Conservation (phyloP, 345 rosid genomes). For the Linum lewisii region DNA sequence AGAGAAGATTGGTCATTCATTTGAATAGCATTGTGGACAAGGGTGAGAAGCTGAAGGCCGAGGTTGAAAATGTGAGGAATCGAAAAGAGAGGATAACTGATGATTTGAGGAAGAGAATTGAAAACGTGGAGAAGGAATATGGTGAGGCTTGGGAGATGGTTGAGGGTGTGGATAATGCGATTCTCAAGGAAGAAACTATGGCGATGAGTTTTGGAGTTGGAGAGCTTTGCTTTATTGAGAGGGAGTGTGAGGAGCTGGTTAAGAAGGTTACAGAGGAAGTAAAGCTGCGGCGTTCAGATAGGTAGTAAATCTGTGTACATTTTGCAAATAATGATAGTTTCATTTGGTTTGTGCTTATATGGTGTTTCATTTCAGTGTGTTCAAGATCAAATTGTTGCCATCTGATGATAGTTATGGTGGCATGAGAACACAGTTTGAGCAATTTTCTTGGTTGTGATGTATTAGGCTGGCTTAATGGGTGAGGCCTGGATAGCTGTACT, state of each 20-base stretch:
- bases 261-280: constrained; percentile 41
- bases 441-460: neutral
- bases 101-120: constrained; percentile 37
- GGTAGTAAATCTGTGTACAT: constrained; percentile 22
- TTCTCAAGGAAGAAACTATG: constrained; percentile 47
- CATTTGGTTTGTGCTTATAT: no score
- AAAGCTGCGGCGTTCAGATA: constrained; percentile 31
- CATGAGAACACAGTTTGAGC: no score
- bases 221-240: constrained; percentile 72
- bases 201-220: constrained; percentile 65
- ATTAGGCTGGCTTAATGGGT: neutral
- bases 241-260: constrained; percentile 73
- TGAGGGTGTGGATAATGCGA: constrained; percentile 52
- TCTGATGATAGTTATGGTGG: no score
- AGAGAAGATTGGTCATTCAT: constrained; percentile 34
- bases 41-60: constrained; percentile 30
- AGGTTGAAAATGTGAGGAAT: constrained; percentile 22
- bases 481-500: neutral
- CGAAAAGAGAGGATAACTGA: constrained; percentile 17
- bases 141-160: constrained; percentile 49
- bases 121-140: constrained; percentile 51
- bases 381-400: no score
- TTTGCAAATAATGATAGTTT: no score
- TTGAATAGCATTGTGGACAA: constrained; percentile 42
- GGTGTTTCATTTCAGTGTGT: no score